phyloP scores from a whole-genome alignment of 2,329 filamentous ascomycete species.

The Nemania abortiva region DNA sequence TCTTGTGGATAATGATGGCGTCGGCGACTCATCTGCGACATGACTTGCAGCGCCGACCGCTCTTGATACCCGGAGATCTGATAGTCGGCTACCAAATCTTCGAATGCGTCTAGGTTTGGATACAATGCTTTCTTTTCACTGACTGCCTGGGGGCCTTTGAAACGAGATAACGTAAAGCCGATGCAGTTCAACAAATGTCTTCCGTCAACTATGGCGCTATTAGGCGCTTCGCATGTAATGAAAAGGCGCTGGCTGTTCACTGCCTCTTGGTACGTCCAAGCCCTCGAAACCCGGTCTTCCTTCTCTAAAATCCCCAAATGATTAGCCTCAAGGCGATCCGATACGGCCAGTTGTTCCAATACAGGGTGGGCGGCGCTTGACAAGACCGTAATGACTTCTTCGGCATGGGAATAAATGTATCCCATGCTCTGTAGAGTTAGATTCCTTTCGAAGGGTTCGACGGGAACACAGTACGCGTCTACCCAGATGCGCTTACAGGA shows the following conservation, averaged over 20 bases:
- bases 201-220: neutral
- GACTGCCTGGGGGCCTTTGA: neutral
- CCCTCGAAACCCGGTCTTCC: constrained; percentile 1
- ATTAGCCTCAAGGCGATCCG: neutral
- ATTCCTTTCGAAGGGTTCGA: neutral
- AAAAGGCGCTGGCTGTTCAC: neutral
- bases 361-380: neutral
- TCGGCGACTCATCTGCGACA: neutral
- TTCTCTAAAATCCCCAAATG: neutral
- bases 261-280: neutral
- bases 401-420: neutral
- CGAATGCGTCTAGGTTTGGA: neutral
- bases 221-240: neutral
- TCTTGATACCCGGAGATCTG: neutral
- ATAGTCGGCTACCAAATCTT: neutral
- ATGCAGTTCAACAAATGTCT: neutral
- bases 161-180: neutral
- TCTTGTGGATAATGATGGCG: neutral
- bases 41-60: neutral
- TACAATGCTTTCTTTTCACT: neutral
- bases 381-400: constrained; percentile 1
- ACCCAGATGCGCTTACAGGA: neutral
- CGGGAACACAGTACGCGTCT: constrained; percentile 1
- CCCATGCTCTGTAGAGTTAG: neutral
- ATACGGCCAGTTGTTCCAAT: neutral